Conservation (phyloP, 306 rosid genomes). For the Nissolia schottii region DNA sequence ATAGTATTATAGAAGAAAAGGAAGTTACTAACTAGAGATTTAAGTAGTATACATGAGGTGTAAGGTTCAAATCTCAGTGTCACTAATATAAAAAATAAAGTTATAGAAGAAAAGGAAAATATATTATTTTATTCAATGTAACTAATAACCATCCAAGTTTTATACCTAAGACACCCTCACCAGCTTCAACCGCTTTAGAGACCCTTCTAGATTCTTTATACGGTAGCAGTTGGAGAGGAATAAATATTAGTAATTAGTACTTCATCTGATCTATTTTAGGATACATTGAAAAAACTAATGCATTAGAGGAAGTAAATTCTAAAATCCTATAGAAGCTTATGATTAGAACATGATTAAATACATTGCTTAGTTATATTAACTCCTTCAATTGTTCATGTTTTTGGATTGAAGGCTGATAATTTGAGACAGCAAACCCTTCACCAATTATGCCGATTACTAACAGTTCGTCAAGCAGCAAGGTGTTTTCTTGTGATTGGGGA, state of each 20-base stretch:
- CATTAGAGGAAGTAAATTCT: no score
- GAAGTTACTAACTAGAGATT: no score
- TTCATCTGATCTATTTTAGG: no score
- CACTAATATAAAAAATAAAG: no score
- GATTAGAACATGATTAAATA: no score
- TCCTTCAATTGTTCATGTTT: neutral
- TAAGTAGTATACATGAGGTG: no score
- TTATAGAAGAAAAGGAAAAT: neutral
- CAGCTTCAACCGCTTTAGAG: neutral
- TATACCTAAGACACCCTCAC: neutral
- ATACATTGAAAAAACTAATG: no score
- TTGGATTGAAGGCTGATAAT: conserved; percentile 66
- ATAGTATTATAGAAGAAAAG: neutral
- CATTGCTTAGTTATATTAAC: neutral
- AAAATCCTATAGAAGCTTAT: no score
- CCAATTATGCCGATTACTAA: conserved; percentile 63
- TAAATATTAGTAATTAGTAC: no score
- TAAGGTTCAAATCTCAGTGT: no score
- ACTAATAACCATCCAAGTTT: neutral
- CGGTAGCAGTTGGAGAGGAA: no score
- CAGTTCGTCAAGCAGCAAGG: conserved; percentile 73
- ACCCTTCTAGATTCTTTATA: no score
- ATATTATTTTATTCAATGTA: neutral
- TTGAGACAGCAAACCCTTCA: conserved; percentile 92
- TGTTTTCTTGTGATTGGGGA: conserved; percentile 80